Percentiles rank a stretch among this genome's conserved stretches.
Evolutionary conservation across 2,329 filamentous ascomycete genomes (phyloP).

Genomic region (Diplocarpon rosae): DNA sequence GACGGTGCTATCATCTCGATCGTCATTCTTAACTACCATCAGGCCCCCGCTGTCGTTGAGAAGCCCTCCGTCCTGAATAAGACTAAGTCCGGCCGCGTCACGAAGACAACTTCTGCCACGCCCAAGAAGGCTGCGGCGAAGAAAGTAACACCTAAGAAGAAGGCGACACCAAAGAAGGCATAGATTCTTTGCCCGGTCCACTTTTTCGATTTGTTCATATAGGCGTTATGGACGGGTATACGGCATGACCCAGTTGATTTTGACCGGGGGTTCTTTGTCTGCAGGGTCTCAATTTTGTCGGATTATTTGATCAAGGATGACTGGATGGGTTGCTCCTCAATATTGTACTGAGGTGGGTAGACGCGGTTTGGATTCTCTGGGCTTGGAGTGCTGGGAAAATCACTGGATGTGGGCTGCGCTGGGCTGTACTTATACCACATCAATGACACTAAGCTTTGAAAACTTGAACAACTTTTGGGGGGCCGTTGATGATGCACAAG

Average conservation of each 20-base stretch:
- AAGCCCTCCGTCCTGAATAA: conserved; percentile 52
- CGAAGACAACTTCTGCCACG: conserved; percentile 55
- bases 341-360: conserved; percentile 4
- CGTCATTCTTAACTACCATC: conserved; percentile 17
- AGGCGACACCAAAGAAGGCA: conserved; percentile 27
- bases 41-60: conserved; percentile 55
- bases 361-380: conserved; percentile 1
- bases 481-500: background rate
- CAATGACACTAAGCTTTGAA: conserved; percentile 12
- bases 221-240: conserved; percentile 17
- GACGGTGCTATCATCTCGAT: background rate
- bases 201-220: conserved; percentile 16
- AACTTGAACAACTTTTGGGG: background rate
- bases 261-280: conserved; percentile 6
- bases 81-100: conserved; percentile 64
- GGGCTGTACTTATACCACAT: conserved; percentile 18
- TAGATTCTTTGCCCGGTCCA: conserved; percentile 4
- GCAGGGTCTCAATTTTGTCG: conserved; percentile 12
- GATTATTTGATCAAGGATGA: conserved; percentile 8
- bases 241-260: conserved; percentile 12
- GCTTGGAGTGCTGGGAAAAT: conserved; percentile 1
- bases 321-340: conserved; percentile 2
- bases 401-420: background rate
- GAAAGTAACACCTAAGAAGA: conserved; percentile 27
- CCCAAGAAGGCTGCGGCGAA: conserved; percentile 40